Percentiles rank a stretch among this genome's conserved stretches.
Evolutionary conservation across 2,329 filamentous ascomycete species (phyloP).

Genomic region (Exophiala aquamarina): DNA sequence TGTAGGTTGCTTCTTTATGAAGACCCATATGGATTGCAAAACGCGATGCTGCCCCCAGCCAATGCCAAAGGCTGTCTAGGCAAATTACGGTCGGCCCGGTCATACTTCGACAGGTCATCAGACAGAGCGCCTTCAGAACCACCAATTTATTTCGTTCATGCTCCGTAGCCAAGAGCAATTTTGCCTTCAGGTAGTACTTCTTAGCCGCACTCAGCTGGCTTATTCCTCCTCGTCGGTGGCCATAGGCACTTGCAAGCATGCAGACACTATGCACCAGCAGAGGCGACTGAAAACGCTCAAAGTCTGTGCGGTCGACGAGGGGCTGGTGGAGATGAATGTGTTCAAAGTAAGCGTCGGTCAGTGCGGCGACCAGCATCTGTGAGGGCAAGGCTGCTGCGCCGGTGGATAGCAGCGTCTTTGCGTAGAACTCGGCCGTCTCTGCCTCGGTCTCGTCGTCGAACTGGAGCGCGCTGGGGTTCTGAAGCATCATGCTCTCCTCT

Average conservation of each 20-base stretch:
- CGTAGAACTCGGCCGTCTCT: conserved; percentile 12
- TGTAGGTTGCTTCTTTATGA: conserved; percentile 16
- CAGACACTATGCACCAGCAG: conserved; percentile 13
- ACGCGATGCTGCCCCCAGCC: conserved; percentile 8
- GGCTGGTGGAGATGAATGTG: conserved; percentile 12
- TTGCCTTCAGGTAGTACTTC: conserved; percentile 14
- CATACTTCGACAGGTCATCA: conserved; percentile 14
- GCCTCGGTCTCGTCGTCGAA: conserved; percentile 14
- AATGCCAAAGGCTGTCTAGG: conserved; percentile 14
- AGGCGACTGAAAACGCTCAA: conserved; percentile 9
- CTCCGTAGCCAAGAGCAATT: conserved; percentile 11
- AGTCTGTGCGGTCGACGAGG: conserved; percentile 10
- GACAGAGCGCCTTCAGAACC: conserved; percentile 12
- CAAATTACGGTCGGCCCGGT: conserved; percentile 7
- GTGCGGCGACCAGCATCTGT: conserved; percentile 9
- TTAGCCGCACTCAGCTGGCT: conserved; percentile 16
- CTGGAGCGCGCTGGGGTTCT: conserved; percentile 12
- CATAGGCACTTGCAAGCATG: conserved; percentile 13
- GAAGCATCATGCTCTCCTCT: conserved; percentile 18
- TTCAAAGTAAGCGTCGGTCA: conserved; percentile 15
- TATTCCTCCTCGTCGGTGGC: conserved; percentile 10
- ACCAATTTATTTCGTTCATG: conserved; percentile 15
- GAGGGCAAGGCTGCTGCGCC: conserved; percentile 7
- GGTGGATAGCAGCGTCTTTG: conserved; percentile 10
- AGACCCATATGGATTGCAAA: conserved; percentile 17